Evolutionary conservation across 164 flowering plant species (phyloP).

Genomic region (Nymphaea colorata): DNA sequence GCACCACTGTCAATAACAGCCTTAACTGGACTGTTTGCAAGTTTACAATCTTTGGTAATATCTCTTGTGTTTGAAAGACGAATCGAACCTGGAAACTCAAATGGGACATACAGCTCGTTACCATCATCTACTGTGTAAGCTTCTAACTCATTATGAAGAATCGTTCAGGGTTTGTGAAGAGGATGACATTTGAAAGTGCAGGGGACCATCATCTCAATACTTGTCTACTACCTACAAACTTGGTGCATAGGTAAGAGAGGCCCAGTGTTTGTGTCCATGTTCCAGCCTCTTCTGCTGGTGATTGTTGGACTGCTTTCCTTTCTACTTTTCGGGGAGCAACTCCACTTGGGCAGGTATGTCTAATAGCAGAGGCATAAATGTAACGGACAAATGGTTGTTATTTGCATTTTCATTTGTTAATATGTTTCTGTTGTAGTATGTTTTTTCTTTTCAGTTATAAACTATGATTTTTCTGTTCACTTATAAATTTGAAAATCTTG

Average conservation of each 20-base stretch:
- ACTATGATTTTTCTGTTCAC: too few species aligned
- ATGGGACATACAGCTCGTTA: conserved; percentile 29
- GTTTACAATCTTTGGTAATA: conserved; percentile 27
- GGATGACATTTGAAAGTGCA: conserved; percentile 6
- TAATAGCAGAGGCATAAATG: neutral
- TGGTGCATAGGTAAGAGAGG: conserved; percentile 35
- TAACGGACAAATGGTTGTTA: neutral
- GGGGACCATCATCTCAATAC: conserved; percentile 27
- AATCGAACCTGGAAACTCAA: conserved; percentile 22
- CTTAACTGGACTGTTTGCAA: conserved; percentile 27
- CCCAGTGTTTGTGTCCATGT: conserved; percentile 40
- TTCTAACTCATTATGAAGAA: neutral
- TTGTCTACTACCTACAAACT: conserved; percentile 22
- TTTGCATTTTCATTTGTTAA: too few species aligned
- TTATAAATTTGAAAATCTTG: neutral
- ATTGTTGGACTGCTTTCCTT: conserved; percentile 29
- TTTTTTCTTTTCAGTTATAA: too few species aligned
- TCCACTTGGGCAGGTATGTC: conserved; percentile 34
- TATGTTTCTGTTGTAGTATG: too few species aligned
- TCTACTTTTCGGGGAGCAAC: conserved; percentile 25
- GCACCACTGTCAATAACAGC: conserved; percentile 26
- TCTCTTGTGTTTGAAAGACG: conserved; percentile 22
- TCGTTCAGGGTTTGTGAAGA: neutral
- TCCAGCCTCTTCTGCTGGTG: conserved; percentile 21
- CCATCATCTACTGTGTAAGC: conserved; percentile 25